Conservation (phyloP, 2,329 filamentous ascomycete species). For the Aspergillus luchuensis region DNA sequence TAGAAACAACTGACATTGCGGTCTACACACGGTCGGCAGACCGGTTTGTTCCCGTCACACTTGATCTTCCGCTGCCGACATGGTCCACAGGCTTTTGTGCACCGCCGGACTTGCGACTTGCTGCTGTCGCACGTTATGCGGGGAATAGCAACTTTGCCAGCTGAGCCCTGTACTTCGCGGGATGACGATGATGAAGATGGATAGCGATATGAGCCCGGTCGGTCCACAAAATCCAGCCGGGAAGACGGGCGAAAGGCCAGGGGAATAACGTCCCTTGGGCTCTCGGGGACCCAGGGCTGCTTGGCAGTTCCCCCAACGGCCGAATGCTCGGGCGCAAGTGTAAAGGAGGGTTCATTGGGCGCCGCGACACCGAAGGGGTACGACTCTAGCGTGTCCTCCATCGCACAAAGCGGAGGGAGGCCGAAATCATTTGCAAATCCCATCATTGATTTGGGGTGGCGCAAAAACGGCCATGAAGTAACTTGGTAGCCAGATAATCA, state of each 20-base stretch:
- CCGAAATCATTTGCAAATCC: neutral
- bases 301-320: neutral
- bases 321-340: neutral
- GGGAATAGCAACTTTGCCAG: constrained; percentile 34
- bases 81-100: constrained; percentile 38
- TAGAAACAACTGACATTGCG: constrained; percentile 30
- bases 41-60: constrained; percentile 35
- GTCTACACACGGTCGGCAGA: constrained; percentile 32
- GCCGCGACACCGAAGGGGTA: neutral
- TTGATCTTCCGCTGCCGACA: constrained; percentile 40
- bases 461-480: neutral
- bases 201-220: neutral
- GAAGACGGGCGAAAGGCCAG: constrained; percentile 16
- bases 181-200: constrained; percentile 15
- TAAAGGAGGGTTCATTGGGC: neutral
- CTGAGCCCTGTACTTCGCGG: neutral
- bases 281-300: constrained; percentile 16
- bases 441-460: neutral
- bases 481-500: neutral
- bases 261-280: neutral
- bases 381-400: neutral
- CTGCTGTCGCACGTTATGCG: constrained; percentile 25
- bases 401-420: neutral
- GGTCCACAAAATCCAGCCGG: neutral
- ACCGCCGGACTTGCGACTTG: constrained; percentile 28